Evolutionary conservation across 2,329 filamentous ascomycete species (phyloP).

Genomic region (Colletotrichum karsti): DNA sequence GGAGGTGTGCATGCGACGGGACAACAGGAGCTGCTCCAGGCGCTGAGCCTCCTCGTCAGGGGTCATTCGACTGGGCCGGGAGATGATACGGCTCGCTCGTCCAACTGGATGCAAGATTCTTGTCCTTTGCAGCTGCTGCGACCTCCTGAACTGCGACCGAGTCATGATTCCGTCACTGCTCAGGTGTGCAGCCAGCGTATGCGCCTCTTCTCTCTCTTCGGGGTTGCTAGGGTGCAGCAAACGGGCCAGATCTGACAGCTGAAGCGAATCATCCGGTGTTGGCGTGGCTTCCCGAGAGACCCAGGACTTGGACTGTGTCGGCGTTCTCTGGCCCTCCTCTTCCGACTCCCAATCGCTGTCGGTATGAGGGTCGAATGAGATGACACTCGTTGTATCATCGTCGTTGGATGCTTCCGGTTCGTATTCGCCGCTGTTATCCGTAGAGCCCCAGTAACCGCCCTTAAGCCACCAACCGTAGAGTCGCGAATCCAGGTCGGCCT

Average conservation of each 20-base stretch:
- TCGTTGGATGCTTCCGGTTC: constrained; percentile 61
- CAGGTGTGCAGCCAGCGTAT: constrained; percentile 82
- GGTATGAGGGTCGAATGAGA: constrained; percentile 63
- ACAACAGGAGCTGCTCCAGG: constrained; percentile 68
- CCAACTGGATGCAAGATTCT: constrained; percentile 68
- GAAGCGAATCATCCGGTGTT: constrained; percentile 68
- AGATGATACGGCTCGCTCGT: constrained; percentile 37
- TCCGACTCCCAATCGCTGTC: constrained; percentile 59
- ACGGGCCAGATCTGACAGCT: constrained; percentile 75
- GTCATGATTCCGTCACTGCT: constrained; percentile 78
- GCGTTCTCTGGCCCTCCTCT: constrained; percentile 69
- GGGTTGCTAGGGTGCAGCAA: constrained; percentile 82
- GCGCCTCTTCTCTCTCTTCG: constrained; percentile 83
- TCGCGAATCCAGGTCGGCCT: constrained; percentile 75
- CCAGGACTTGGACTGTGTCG: constrained; percentile 65
- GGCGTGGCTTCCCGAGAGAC: constrained; percentile 65
- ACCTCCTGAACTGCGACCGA: constrained; percentile 76
- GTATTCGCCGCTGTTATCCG: constrained; percentile 85
- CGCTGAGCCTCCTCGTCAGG: constrained; percentile 68
- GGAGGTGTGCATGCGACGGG: constrained; percentile 47
- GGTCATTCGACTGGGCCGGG: constrained; percentile 51
- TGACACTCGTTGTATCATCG: constrained; percentile 78
- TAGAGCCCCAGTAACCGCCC: constrained; percentile 85
- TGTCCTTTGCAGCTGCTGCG: constrained; percentile 74
- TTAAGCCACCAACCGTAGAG: constrained; percentile 87